These are phyloP conservation scores for Trichophyton simii DNA, from an alignment of 2,329 filamentous ascomycete genomes.

Conservation along the genomic window DNA sequence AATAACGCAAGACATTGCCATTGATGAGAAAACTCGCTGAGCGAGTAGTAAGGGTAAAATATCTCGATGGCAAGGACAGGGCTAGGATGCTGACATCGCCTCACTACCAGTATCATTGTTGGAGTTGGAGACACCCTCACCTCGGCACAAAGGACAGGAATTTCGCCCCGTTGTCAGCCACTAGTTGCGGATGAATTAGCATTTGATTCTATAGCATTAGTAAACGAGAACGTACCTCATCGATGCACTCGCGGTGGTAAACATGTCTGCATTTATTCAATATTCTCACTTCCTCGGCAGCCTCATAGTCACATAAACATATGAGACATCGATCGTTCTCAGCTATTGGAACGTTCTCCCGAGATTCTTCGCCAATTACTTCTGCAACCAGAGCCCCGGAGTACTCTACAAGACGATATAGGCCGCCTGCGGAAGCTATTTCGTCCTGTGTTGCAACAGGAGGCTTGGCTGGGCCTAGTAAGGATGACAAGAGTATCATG, in stretches of 20 bases:
- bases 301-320: constrained; percentile 54
- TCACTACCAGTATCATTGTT: neutral
- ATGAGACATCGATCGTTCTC: constrained; percentile 50
- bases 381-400: constrained; percentile 36
- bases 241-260: constrained; percentile 58
- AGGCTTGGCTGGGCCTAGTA: constrained; percentile 55
- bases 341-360: constrained; percentile 24
- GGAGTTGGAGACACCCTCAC: constrained; percentile 44
- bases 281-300: constrained; percentile 47
- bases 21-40: neutral
- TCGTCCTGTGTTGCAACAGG: constrained; percentile 55
- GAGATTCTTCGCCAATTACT: constrained; percentile 28
- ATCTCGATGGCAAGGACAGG: neutral
- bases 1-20: neutral
- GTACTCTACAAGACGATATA: constrained; percentile 42
- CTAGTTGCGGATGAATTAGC: constrained; percentile 24
- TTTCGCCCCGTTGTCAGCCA: constrained; percentile 57
- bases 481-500: constrained; percentile 55
- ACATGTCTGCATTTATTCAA: constrained; percentile 53
- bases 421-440: constrained; percentile 48
- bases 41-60: neutral
- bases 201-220: neutral
- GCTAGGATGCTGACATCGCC: neutral
- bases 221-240: constrained; percentile 44
- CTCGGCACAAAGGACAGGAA: constrained; percentile 50